Percentiles rank a stretch among this genome's conserved stretches.
Conservation (phyloP, 805 yeast species). For the Clavispora phyllophila region DNA sequence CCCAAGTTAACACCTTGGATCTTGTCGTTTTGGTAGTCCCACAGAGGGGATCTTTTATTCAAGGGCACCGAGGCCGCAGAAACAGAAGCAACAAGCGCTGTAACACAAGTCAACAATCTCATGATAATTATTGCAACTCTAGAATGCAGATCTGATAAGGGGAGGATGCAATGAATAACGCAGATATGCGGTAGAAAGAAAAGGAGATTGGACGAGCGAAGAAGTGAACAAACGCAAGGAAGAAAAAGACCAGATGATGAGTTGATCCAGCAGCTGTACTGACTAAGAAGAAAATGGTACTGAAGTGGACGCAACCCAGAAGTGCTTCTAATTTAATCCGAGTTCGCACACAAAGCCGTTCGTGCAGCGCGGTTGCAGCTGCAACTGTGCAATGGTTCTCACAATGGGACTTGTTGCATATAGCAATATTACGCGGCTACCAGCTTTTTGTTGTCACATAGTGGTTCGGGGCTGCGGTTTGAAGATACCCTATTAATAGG, state of each 20-base stretch:
- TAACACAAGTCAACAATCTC: not conserved
- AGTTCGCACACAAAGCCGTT: not conserved
- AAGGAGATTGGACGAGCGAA: not conserved
- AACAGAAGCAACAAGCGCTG: conserved; percentile 5
- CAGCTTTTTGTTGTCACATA: not conserved
- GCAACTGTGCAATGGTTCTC: not conserved
- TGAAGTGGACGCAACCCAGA: not conserved
- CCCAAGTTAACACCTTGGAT: conserved; percentile 76
- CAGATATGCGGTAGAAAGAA: too few relatives aligned
- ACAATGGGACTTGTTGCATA: not conserved
- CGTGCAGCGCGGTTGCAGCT: not conserved
- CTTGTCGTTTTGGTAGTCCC: conserved; percentile 33
- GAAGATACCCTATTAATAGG: not conserved
- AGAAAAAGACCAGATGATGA: not conserved
- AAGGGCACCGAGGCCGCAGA: conserved; percentile 6
- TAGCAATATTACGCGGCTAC: not conserved
- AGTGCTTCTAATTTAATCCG: not conserved
- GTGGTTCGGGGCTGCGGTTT: not conserved
- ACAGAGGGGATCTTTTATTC: conserved; percentile 17
- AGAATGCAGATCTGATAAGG: not conserved
- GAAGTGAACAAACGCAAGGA: not conserved
- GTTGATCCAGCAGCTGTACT: not conserved
- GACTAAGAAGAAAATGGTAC: not conserved
- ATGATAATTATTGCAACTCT: not conserved
- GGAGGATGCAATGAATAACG: not conserved